phyloP scores from a whole-genome alignment of 345 rosid genomes.

The Camelina neglecta region DNA sequence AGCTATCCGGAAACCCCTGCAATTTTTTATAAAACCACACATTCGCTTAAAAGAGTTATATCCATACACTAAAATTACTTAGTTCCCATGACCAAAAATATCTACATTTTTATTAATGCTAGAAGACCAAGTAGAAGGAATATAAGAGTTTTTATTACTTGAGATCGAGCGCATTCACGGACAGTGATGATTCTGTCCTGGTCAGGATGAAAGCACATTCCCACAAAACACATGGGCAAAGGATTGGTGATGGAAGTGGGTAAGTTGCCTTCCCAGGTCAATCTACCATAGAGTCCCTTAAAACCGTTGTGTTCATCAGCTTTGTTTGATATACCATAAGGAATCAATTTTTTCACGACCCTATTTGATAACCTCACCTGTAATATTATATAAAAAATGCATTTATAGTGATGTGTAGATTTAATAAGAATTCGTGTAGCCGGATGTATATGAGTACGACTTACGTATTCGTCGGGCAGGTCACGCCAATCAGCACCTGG shows the following conservation, averaged over 20 bases:
- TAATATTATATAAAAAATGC: background rate
- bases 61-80: background rate
- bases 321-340: constrained; percentile 74
- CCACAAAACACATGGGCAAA: constrained; percentile 84
- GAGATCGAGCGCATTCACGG: constrained; percentile 89
- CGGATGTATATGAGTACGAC: constrained; percentile 11
- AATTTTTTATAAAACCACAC: background rate
- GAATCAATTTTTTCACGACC: constrained; percentile 65
- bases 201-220: constrained; percentile 91
- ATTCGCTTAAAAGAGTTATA: background rate
- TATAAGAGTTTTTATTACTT: constrained; percentile 46
- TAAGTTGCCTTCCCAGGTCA: constrained; percentile 93
- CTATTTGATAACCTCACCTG: constrained; percentile 72
- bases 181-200: constrained; percentile 81
- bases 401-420: background rate
- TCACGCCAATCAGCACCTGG: constrained; percentile 97
- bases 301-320: constrained; percentile 77
- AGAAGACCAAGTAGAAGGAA: background rate
- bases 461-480: constrained; percentile 71
- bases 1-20: constrained; percentile 87
- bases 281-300: constrained; percentile 86
- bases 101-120: background rate
- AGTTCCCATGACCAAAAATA: background rate
- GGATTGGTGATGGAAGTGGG: constrained; percentile 90
- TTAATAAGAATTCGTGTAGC: background rate